Evolutionary conservation across 2,329 filamentous ascomycete genomes (phyloP).

Genomic region (Aschersonia sp.): DNA sequence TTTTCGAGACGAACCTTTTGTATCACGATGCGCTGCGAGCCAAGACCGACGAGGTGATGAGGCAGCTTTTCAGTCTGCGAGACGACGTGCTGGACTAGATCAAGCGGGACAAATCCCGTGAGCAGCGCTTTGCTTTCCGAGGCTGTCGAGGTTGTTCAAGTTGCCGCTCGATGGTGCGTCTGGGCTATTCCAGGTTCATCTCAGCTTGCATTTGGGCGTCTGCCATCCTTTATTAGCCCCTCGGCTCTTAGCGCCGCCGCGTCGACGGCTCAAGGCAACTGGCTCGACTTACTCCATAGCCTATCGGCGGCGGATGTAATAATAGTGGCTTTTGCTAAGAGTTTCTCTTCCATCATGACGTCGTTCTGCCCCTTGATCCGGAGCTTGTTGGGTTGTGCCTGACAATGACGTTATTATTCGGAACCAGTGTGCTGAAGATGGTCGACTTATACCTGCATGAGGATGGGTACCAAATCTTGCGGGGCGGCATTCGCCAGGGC

Average conservation of each 20-base stretch:
- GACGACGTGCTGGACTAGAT: slow-evolving; percentile 48
- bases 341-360: slow-evolving; percentile 46
- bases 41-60: slow-evolving; percentile 62
- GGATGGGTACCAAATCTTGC: slow-evolving; percentile 52
- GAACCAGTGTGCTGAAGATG: no score
- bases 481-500: slow-evolving; percentile 55
- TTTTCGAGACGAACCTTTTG: slow-evolving; percentile 73
- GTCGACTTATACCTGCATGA: slow-evolving; percentile 43
- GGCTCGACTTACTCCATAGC: slow-evolving; percentile 44
- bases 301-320: slow-evolving; percentile 56
- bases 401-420: not conserved
- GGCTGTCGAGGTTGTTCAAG: no score
- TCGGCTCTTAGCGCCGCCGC: no score
- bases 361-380: slow-evolving; percentile 39
- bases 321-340: slow-evolving; percentile 50
- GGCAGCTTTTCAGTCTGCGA: slow-evolving; percentile 59
- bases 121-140: no score
- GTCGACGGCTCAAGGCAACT: no score
- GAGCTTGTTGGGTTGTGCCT: slow-evolving; percentile 54
- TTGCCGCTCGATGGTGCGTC: not conserved
- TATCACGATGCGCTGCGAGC: slow-evolving; percentile 73
- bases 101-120: no score
- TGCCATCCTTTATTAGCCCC: slow-evolving; percentile 8
- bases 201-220: slow-evolving; percentile 37
- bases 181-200: slow-evolving; percentile 24